Evolutionary conservation across 257 asterid species (phyloP).

Genomic region (Oldenlandia corymbosa): DNA sequence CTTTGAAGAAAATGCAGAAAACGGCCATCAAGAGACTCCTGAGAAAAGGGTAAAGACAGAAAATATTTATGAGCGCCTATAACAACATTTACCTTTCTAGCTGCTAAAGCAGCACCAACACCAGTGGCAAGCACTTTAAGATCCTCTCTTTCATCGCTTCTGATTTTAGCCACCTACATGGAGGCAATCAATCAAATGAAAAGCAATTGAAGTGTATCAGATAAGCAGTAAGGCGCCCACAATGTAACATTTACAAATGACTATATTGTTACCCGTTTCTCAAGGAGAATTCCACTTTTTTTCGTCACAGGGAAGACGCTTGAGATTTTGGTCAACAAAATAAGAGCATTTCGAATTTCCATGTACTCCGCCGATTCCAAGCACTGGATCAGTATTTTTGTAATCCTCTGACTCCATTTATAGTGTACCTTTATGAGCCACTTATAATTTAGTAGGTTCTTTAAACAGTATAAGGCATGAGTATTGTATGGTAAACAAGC

Average conservation of each 20-base stretch:
- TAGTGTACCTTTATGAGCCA: slow-evolving; percentile 73
- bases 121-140: slow-evolving; percentile 98
- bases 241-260: not conserved
- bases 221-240: slow-evolving; percentile 6
- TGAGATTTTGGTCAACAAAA: slow-evolving; percentile 80
- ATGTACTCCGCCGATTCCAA: slow-evolving; percentile 92
- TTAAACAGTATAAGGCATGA: not conserved
- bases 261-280: slow-evolving; percentile 67
- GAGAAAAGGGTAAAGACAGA: not conserved
- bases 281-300: slow-evolving; percentile 96
- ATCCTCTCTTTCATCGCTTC: slow-evolving; percentile 96
- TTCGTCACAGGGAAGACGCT: slow-evolving; percentile 94
- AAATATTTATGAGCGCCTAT: not conserved
- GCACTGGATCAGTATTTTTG: slow-evolving; percentile 89
- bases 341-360: slow-evolving; percentile 97
- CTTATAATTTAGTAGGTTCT: not conserved
- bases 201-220: slow-evolving; percentile 18
- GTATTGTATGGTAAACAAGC: not conserved
- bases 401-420: slow-evolving; percentile 99
- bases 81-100: slow-evolving; percentile 65
- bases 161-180: slow-evolving; percentile 89
- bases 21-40: not conserved
- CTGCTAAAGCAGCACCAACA: slow-evolving; percentile 94
- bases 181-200: slow-evolving; percentile 12
- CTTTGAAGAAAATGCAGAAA: not conserved